phyloP scores from a whole-genome alignment of 805 yeast species.

The Hanseniaspora taiwanica region DNA sequence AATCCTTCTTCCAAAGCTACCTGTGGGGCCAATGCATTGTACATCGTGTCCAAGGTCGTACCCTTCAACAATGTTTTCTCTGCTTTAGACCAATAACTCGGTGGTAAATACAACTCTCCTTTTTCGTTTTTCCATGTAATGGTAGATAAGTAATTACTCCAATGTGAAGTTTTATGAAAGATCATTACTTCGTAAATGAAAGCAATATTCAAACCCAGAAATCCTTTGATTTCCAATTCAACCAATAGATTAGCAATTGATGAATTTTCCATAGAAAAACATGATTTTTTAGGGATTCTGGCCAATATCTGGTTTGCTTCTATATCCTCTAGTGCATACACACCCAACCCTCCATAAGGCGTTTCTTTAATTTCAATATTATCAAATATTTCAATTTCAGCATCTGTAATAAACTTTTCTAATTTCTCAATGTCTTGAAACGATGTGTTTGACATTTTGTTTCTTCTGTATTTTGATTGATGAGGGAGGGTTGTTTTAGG shows the following conservation, averaged over 20 bases:
- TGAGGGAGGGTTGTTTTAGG: no score
- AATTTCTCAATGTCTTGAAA: constrained; percentile 19
- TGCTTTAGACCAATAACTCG: constrained; percentile 48
- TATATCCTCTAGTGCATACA: constrained; percentile 39
- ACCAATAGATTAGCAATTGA: constrained; percentile 51
- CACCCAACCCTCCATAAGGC: constrained; percentile 56
- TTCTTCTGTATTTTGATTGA: not conserved
- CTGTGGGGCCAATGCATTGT: constrained; percentile 22
- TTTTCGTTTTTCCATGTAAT: constrained; percentile 25
- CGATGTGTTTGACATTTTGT: constrained; percentile 22
- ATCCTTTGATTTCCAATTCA: constrained; percentile 50
- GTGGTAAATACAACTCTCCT: constrained; percentile 33
- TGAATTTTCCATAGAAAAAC: constrained; percentile 47
- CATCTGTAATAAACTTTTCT: constrained; percentile 39
- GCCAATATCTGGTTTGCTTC: constrained; percentile 30
- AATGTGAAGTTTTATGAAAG: constrained; percentile 54
- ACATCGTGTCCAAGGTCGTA: constrained; percentile 49
- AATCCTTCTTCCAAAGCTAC: constrained; percentile 29
- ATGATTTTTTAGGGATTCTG: constrained; percentile 46
- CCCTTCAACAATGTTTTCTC: constrained; percentile 38
- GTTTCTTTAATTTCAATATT: constrained; percentile 34
- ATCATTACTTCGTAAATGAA: constrained; percentile 54
- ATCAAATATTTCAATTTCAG: constrained; percentile 42
- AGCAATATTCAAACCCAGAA: constrained; percentile 52
- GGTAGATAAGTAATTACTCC: constrained; percentile 53